Base-by-base conservation (phyloP, 345 rosid genomes). In the Eucalyptus dawsonii region DNA sequence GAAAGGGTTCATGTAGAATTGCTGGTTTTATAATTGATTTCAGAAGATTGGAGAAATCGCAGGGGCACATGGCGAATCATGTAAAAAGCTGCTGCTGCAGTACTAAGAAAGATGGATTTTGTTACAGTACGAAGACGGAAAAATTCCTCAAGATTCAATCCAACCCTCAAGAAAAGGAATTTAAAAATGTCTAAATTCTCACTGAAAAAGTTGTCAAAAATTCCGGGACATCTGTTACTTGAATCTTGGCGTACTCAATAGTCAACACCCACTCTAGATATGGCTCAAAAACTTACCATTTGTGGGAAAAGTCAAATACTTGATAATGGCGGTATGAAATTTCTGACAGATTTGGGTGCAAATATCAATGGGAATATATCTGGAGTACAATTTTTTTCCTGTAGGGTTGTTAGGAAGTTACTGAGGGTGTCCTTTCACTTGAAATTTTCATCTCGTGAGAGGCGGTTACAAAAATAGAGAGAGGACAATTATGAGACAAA, bases 331-430 rank as follows among this genome's bases (percentile, higher is more conserved):
- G 21, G 83, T 40, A 21, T 72, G 81, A 72, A 72, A 72, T 37
- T 37, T 21, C 83, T 40, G 83, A 76, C 83, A 40, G 83, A 76
- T 40, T 40, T 76, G 83, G 83, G 47, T 40, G 83, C 5, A 40
- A 76, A 40, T 37, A 40, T 76, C 47, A 76, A 76, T 40, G 47
- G 83, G 83, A 76, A 76, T 37, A 76, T 76, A 76, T 37, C 47
- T 76, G 83, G 83, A 76, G 83, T 76, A 76, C 83, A 37, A 40
- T 40, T 40, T 21, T n/a, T 76, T 22, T 21, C 22, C 83, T 50
- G 60, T 90, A 81, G 89, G 92, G 93, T 89, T 88, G 89, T 89
- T 88, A 88, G 88, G 90, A 88, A 83, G 90, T 89, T 76, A 76
- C 67, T 80, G 51, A 40, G 54, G 62, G 53, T 58, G 58, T 58